Base-by-base conservation (phyloP, 1,284 basidiomycete genomes). In the Vanrija sp. region DNA sequence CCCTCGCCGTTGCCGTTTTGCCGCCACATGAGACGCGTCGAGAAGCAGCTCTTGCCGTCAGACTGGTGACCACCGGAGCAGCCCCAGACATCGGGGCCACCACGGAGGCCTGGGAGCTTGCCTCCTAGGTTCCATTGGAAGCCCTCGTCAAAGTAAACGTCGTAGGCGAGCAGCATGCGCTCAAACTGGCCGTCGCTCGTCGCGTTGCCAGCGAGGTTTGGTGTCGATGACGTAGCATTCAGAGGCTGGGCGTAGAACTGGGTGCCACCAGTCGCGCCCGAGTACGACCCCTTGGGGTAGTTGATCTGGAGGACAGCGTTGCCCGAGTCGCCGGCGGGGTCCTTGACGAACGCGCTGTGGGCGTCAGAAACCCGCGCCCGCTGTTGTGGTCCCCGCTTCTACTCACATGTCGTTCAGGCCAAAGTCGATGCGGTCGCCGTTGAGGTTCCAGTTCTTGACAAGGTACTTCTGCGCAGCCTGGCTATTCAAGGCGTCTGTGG, bases 11-110 rank as follows among this genome's bases (percentile, higher is more conserved):
- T 61, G 3, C 70, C 74, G 28, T 56, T 57, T 1, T 65, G 49
- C 34, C 77, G 65, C 75, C 75, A 78, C 77, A 78, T 78, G 43
- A 78, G 61, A 15, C 77, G 60, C 1, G 74, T 65, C n/a, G 67
- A 71, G 65, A 77, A 78, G 62, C 77, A 78, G 3, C 55, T 56
- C 44, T 61, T 65, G 10, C 75, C 75, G 60, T 77, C 65, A 15
- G 74, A 66, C 51, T 74, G 63, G 39, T 63, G 66, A 0, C 77
- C 77, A 6, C 77, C 77, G 3, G 74, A 73, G 62, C 77, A 78
- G 5, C 74, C 75, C 8, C 42, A 44, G 0, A 65, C 12, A 43
- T 72, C 69, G 0, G 67, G 61, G 8, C 77, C 77, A 21, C 76
- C 77, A 50, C 76, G 59, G 25, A 78, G 58, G 18, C 77, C 77